Percentiles rank a stretch among this genome's conserved stretches.
These are phyloP conservation scores for Grammothele lineata DNA, from an alignment of 768 basidiomycete species.

Conservation along the genomic window DNA sequence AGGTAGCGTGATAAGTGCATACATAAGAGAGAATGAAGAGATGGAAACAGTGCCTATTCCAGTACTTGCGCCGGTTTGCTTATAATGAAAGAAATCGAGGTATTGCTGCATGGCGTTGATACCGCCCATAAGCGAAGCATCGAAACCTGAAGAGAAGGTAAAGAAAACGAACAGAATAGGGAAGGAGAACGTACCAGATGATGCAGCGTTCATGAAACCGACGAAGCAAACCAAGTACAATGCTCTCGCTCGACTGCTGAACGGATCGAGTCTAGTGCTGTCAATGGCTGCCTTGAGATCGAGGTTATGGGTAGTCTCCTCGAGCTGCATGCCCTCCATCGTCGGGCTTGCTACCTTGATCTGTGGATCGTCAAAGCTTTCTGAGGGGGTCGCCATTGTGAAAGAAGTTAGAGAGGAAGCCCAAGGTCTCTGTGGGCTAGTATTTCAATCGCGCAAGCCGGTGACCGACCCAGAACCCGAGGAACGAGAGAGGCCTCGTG, in stretches of 20 bases:
- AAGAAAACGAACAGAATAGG: not conserved
- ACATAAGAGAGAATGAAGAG: too few relatives aligned
- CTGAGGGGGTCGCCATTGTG: too few relatives aligned
- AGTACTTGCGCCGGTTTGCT: not conserved
- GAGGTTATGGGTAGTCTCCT: not conserved
- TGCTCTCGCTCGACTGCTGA: not conserved
- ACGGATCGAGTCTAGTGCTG: conserved; percentile 1
- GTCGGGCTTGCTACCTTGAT: not conserved
- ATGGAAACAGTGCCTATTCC: too few relatives aligned
- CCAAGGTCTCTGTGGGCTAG: too few relatives aligned
- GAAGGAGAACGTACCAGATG: not conserved
- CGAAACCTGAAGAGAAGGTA: not conserved
- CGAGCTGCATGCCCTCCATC: not conserved
- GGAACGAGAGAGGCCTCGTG: too few relatives aligned
- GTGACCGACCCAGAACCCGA: too few relatives aligned
- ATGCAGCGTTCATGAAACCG: conserved; percentile 2
- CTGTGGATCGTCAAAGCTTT: not conserved
- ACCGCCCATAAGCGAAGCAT: conserved; percentile 2
- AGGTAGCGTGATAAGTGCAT: too few relatives aligned
- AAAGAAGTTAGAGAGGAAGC: too few relatives aligned
- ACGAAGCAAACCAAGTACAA: conserved; percentile 1
- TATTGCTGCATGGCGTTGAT: conserved; percentile 4
- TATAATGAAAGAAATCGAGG: not conserved
- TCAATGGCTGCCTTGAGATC: conserved; percentile 1
- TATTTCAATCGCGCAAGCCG: too few relatives aligned